phyloP scores from a whole-genome alignment of 805 yeast species.

The Kluyveromyces nonfermentans region DNA sequence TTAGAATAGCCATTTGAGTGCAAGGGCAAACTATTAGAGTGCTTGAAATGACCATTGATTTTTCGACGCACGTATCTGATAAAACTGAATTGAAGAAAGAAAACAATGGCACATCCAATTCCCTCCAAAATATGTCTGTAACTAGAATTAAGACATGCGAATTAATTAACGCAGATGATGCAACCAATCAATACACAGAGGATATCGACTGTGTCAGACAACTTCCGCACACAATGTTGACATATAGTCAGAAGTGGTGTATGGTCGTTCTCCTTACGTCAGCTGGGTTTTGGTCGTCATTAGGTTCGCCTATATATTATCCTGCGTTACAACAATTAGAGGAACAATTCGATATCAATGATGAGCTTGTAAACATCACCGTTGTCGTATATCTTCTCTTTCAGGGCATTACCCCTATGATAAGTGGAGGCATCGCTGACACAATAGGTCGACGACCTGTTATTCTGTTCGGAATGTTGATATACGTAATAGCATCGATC shows the following conservation, averaged over 20 bases:
- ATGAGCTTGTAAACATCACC: slow-evolving; percentile 52
- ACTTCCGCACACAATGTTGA: slow-evolving; percentile 20
- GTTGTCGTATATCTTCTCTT: slow-evolving; percentile 66
- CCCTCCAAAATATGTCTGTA: slow-evolving; percentile 5
- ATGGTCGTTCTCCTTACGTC: slow-evolving; percentile 25
- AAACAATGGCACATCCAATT: neutral
- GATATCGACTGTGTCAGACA: neutral
- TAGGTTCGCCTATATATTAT: slow-evolving; percentile 71
- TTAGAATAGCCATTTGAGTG: neutral
- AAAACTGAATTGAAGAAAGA: neutral
- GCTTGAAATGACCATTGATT: neutral
- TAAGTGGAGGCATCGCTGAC: slow-evolving; percentile 62
- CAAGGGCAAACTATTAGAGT: neutral
- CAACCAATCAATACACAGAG: slow-evolving; percentile 3
- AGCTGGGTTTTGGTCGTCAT: slow-evolving; percentile 54
- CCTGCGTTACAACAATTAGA: slow-evolving; percentile 63
- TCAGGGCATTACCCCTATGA: slow-evolving; percentile 68
- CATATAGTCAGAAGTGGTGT: slow-evolving; percentile 21
- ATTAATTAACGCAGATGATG: slow-evolving; percentile 4
- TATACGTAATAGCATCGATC: slow-evolving; percentile 51
- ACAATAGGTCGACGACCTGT: slow-evolving; percentile 62
- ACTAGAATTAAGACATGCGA: slow-evolving; percentile 19
- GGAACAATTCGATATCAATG: slow-evolving; percentile 42
- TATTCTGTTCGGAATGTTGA: slow-evolving; percentile 43
- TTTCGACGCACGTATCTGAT: neutral